phyloP scores from a whole-genome alignment of 2,329 filamentous ascomycete genomes.

The Alternaria viburni region DNA sequence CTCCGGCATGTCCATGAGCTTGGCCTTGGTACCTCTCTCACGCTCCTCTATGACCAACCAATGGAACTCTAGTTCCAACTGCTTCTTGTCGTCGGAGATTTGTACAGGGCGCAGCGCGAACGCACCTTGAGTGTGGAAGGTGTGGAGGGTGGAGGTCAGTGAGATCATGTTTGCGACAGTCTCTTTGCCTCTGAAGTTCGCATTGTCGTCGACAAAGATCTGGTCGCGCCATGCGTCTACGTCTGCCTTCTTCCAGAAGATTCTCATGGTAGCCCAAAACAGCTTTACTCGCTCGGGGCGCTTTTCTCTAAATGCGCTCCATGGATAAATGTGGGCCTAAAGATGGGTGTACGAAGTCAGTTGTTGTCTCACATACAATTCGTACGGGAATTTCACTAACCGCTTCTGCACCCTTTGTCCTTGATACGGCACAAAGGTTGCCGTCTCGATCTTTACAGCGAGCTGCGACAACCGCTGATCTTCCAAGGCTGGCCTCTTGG shows the following conservation, averaged over 20 bases:
- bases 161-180: slow-evolving; percentile 25
- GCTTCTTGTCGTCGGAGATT: slow-evolving; percentile 22
- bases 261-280: too few relatives aligned
- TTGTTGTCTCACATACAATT: too few relatives aligned
- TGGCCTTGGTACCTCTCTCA: too few relatives aligned
- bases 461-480: slow-evolving; percentile 9
- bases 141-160: slow-evolving; percentile 16
- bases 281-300: not conserved
- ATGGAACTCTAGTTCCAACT: slow-evolving; percentile 25
- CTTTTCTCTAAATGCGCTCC: slow-evolving; percentile 18
- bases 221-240: slow-evolving; percentile 7
- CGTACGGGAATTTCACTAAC: too few relatives aligned
- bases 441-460: slow-evolving; percentile 19
- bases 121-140: slow-evolving; percentile 10
- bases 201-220: slow-evolving; percentile 2
- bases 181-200: slow-evolving; percentile 3
- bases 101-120: slow-evolving; percentile 25
- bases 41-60: too few relatives aligned
- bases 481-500: slow-evolving; percentile 12
- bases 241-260: not conserved
- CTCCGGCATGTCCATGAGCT: too few relatives aligned
- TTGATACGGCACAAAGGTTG: slow-evolving; percentile 19
- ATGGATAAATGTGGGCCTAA: slow-evolving; percentile 24
- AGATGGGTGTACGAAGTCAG: too few relatives aligned
- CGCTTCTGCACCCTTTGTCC: slow-evolving; percentile 6